Evolutionary conservation across 164 flowering plant species (phyloP).

Genomic region (Vitis riparia): DNA sequence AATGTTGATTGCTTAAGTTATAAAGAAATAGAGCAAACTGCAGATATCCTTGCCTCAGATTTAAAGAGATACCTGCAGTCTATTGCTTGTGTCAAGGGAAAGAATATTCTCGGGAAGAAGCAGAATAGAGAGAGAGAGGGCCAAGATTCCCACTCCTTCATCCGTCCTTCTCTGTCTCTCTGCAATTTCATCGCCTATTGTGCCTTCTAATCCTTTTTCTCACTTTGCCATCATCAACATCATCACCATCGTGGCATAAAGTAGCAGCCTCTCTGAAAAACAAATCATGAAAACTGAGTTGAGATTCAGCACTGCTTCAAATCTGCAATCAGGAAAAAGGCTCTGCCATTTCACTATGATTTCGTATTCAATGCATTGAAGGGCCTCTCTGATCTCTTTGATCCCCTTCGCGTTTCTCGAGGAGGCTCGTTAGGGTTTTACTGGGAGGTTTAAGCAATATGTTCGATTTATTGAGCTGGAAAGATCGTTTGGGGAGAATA

Average conservation of each 20-base stretch:
- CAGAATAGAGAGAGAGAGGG: neutral
- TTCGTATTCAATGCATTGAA: conserved; percentile 45
- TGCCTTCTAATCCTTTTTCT: neutral
- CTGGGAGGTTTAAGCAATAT: neutral
- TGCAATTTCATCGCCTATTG: conserved; percentile 14
- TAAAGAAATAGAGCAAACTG: too few species aligned
- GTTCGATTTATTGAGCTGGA: neutral
- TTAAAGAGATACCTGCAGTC: too few species aligned
- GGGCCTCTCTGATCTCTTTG: conserved; percentile 1
- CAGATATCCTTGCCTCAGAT: too few species aligned
- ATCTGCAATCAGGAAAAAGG: neutral
- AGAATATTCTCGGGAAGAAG: too few species aligned
- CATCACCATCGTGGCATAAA: neutral
- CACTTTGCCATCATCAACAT: neutral
- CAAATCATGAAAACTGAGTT: too few species aligned
- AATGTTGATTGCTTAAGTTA: too few species aligned
- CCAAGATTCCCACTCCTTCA: conserved; percentile 47
- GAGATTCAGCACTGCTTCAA: too few species aligned
- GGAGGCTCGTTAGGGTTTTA: conserved; percentile 13
- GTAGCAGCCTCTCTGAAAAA: too few species aligned
- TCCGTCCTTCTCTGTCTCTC: conserved; percentile 23
- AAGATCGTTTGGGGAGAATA: neutral
- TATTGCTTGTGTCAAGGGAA: too few species aligned
- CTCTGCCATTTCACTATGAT: conserved; percentile 17
- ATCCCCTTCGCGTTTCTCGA: conserved; percentile 16